Percentiles rank a stretch among this genome's conserved stretches.
These are phyloP conservation scores for Vitis hybrid DNA, from an alignment of 177 flowering plant genomes.

Conservation along the genomic window DNA sequence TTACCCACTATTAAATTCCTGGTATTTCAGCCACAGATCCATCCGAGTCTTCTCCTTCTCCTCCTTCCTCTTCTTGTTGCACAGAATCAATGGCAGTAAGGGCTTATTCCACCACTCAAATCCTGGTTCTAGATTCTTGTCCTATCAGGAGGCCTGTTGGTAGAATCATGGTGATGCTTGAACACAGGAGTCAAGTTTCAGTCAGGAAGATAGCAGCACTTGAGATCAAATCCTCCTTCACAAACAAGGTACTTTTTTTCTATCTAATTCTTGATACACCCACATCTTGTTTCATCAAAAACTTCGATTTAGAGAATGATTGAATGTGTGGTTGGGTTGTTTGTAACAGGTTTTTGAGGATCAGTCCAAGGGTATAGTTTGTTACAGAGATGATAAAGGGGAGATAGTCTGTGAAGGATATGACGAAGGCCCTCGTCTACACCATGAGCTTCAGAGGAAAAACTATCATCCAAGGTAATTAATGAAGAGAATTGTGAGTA, in stretches of 20 bases:
- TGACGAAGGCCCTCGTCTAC: conserved; percentile 81
- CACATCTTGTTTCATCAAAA: not conserved
- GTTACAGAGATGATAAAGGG: conserved; percentile 68
- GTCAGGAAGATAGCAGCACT: conserved; percentile 21
- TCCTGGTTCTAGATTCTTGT: conserved; percentile 21
- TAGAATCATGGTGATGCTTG: conserved; percentile 25
- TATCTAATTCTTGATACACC: not conserved
- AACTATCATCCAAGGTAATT: conserved; percentile 35
- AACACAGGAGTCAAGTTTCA: conserved; percentile 17
- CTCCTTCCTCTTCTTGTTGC: not conserved
- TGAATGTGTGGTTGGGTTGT: conserved; percentile 3
- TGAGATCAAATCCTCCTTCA: conserved; percentile 41
- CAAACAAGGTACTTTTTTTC: conserved; percentile 37
- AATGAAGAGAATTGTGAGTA: too few species aligned
- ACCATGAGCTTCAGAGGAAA: conserved; percentile 26
- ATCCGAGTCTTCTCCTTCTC: conserved; percentile 5
- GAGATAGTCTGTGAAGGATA: conserved; percentile 80
- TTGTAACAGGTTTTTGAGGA: conserved; percentile 72
- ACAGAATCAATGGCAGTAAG: conserved; percentile 33
- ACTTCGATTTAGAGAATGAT: not conserved
- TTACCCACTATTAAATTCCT: conserved; percentile 2
- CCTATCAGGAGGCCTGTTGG: conserved; percentile 14
- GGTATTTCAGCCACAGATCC: not conserved
- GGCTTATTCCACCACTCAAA: conserved; percentile 11
- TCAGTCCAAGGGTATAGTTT: conserved; percentile 56